Evolutionary conservation across 164 flowering plant genomes (phyloP).

Genomic region (Nelumbo lutea): DNA sequence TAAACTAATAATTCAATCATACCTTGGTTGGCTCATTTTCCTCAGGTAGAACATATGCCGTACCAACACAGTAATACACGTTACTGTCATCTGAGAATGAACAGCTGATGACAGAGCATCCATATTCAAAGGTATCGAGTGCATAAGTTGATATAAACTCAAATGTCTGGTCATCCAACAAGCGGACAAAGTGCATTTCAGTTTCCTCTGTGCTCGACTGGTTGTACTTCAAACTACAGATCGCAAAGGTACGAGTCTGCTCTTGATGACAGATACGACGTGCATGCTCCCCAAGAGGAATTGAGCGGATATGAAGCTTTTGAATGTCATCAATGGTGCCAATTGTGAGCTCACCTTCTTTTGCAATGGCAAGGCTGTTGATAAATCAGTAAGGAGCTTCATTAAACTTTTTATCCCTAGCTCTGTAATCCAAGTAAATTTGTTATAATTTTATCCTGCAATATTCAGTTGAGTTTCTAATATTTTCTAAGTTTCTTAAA

Average conservation of each 20-base stretch:
- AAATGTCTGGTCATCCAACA: constrained; percentile 93
- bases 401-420: background rate
- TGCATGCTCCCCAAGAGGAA: constrained; percentile 96
- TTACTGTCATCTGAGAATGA: constrained; percentile 88
- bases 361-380: constrained; percentile 95
- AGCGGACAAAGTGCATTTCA: constrained; percentile 78
- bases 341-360: constrained; percentile 96
- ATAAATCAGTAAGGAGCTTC: constrained; percentile 1
- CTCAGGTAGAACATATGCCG: constrained; percentile 94
- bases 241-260: constrained; percentile 85
- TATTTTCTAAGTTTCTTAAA: no score
- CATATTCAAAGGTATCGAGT: constrained; percentile 82
- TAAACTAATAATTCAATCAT: constrained; percentile 5
- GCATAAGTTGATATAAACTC: constrained; percentile 78
- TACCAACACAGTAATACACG: constrained; percentile 90
- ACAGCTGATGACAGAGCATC: constrained; percentile 93
- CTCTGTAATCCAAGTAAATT: no score
- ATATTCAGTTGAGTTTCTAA: no score
- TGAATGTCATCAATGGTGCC: constrained; percentile 98
- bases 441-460: no score
- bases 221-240: constrained; percentile 68
- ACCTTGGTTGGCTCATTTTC: constrained; percentile 97
- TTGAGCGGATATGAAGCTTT: constrained; percentile 95
- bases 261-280: constrained; percentile 96
- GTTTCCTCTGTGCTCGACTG: constrained; percentile 71